phyloP scores from a whole-genome alignment of 257 asterid genomes.

The Primulina tabacum region DNA sequence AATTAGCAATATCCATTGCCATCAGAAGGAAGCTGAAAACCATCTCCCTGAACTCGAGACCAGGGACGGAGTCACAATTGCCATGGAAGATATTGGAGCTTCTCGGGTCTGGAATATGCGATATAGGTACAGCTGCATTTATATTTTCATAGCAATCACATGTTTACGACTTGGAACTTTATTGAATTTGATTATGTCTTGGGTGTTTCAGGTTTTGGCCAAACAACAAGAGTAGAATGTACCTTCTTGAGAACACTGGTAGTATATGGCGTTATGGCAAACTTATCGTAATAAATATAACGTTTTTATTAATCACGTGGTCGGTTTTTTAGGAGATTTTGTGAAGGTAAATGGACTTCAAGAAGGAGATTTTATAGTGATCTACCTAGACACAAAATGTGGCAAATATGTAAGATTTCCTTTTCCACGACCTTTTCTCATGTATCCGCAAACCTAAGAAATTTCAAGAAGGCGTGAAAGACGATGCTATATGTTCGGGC shows the following conservation, averaged over 20 bases:
- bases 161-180: too few species aligned
- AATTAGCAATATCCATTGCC: conserved; percentile 10
- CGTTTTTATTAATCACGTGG: not conserved
- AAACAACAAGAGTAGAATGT: conserved; percentile 92
- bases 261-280: not conserved
- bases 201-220: conserved; percentile 59
- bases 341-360: conserved; percentile 63
- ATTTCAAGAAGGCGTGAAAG: not conserved
- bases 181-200: not conserved
- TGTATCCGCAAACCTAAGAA: not conserved
- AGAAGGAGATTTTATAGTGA: conserved; percentile 66
- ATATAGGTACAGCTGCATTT: conserved; percentile 48
- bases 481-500: not conserved
- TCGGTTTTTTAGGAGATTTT: conserved; percentile 44
- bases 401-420: conserved; percentile 72
- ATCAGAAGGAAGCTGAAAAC: conserved; percentile 84
- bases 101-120: conserved; percentile 86
- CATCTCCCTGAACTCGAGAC: conserved; percentile 89
- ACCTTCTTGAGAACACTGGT: conserved; percentile 91
- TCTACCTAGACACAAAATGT: conserved; percentile 61
- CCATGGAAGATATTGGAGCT: conserved; percentile 90
- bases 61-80: conserved; percentile 82
- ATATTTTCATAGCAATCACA: not conserved
- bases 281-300: not conserved
- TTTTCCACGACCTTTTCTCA: not conserved